Conservation (phyloP, 495 filamentous ascomycete genomes). For the Xylaria curta region DNA sequence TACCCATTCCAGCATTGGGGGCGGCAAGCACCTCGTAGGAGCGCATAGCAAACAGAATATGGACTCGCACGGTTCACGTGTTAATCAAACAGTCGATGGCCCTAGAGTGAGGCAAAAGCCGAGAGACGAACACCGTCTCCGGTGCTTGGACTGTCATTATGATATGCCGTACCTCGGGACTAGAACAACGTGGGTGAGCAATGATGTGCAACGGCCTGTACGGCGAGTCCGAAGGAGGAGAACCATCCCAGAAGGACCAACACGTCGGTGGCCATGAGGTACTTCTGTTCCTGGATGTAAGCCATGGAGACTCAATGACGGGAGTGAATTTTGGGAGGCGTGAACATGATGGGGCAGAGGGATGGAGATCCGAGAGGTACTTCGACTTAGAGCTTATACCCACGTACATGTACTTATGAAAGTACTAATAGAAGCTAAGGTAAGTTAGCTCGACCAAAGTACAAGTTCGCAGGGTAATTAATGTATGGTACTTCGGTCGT, state of each 20-base stretch:
- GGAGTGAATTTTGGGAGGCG: slow-evolving; percentile 10
- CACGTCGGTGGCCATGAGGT: slow-evolving; percentile 7
- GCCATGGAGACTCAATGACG: not conserved
- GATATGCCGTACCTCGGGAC: not conserved
- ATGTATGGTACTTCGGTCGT: slow-evolving; percentile 14
- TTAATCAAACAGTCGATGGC: slow-evolving; percentile 26
- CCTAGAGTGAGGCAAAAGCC: slow-evolving; percentile 14
- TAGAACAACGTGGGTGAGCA: not conserved
- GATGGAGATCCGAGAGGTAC: slow-evolving; percentile 7
- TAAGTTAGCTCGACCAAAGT: not conserved
- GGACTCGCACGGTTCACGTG: slow-evolving; percentile 25
- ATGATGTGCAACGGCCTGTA: slow-evolving; percentile 11
- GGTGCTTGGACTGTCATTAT: slow-evolving; percentile 15
- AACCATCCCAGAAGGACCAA: not conserved
- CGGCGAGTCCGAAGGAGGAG: slow-evolving; percentile 17
- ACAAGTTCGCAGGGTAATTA: not conserved
- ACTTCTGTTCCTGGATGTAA: not conserved
- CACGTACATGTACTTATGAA: not conserved
- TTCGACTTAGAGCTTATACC: not conserved
- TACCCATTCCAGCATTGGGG: not conserved
- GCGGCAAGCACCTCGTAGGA: slow-evolving; percentile 7
- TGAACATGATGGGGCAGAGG: not conserved
- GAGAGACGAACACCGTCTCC: slow-evolving; percentile 9
- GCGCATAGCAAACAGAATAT: slow-evolving; percentile 13
- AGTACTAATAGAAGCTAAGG: not conserved